These are phyloP conservation scores for Parasarocladium wereldwijsianum DNA, from an alignment of 2,329 filamentous ascomycete species.

Conservation along the genomic window DNA sequence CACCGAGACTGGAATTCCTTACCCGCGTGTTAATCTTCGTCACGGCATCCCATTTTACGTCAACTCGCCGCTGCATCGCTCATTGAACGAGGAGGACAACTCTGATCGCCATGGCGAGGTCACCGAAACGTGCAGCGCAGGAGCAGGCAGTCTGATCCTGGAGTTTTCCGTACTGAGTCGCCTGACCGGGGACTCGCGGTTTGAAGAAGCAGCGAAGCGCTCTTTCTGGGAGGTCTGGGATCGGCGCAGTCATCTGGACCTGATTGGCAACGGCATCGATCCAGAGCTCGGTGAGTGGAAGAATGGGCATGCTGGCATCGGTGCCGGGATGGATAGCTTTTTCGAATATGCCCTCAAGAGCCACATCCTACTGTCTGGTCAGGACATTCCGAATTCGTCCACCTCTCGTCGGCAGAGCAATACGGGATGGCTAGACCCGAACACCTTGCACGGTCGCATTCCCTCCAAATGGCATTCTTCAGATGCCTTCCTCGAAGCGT, in stretches of 20 bases:
- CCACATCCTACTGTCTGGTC: constrained; percentile 75
- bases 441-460: constrained; percentile 44
- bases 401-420: constrained; percentile 24
- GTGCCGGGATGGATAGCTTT: constrained; percentile 93
- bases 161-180: constrained; percentile 87
- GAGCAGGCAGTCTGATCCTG: constrained; percentile 86
- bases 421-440: constrained; percentile 44
- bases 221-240: constrained; percentile 98
- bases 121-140: constrained; percentile 92
- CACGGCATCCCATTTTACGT: constrained; percentile 84
- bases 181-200: constrained; percentile 72
- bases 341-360: constrained; percentile 97
- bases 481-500: constrained; percentile 65
- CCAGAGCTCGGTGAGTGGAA: constrained; percentile 86
- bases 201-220: constrained; percentile 76
- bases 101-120: constrained; percentile 44
- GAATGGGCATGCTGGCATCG: constrained; percentile 79
- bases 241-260: constrained; percentile 65
- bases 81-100: constrained; percentile 17
- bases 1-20: constrained; percentile 80
- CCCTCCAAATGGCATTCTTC: constrained; percentile 53
- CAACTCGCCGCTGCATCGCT: constrained; percentile 63
- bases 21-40: constrained; percentile 83
- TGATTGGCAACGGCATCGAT: constrained; percentile 86
- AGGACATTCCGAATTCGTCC: constrained; percentile 37